Conservation (phyloP, 2,329 filamentous ascomycete species). For the Cladosporium sphaerospermum region DNA sequence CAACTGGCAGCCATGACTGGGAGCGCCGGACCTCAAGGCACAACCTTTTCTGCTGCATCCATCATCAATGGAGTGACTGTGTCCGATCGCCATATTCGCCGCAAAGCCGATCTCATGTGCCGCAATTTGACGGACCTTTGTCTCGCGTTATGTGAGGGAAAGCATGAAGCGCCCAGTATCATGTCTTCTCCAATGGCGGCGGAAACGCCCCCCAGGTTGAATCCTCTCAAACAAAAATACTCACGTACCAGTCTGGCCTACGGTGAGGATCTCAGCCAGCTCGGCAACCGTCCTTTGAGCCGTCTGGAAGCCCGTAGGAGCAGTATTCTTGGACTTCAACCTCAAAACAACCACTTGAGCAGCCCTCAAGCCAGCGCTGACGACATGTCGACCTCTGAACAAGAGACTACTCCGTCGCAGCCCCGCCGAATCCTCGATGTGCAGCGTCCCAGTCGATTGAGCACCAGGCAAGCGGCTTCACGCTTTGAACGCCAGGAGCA, state of each 20-base stretch:
- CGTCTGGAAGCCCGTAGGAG: slow-evolving; percentile 42
- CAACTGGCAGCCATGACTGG: slow-evolving; percentile 73
- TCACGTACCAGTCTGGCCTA: slow-evolving; percentile 9
- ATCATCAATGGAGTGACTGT: slow-evolving; percentile 55
- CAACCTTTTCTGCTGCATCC: slow-evolving; percentile 58
- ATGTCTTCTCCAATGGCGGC: slow-evolving; percentile 19
- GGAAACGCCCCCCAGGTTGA: slow-evolving; percentile 10
- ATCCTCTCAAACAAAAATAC: background rate
- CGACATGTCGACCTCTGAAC: slow-evolving; percentile 23
- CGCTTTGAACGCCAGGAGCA: slow-evolving; percentile 26
- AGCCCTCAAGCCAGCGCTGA: slow-evolving; percentile 28
- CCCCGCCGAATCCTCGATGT: slow-evolving; percentile 14
- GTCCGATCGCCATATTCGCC: slow-evolving; percentile 76
- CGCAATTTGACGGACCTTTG: slow-evolving; percentile 89
- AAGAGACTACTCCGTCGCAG: slow-evolving; percentile 25
- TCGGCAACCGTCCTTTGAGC: slow-evolving; percentile 26
- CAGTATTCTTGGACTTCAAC: slow-evolving; percentile 27
- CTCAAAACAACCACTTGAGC: slow-evolving; percentile 12
- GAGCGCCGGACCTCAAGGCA: slow-evolving; percentile 57
- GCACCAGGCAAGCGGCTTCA: slow-evolving; percentile 34
- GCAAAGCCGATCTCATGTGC: slow-evolving; percentile 90
- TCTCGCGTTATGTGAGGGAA: slow-evolving; percentile 58
- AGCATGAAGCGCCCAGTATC: slow-evolving; percentile 21
- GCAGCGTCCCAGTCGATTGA: slow-evolving; percentile 21
- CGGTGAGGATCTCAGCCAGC: slow-evolving; percentile 3